phyloP scores from a whole-genome alignment of 345 rosid species.

The Dipteronia sinensis region DNA sequence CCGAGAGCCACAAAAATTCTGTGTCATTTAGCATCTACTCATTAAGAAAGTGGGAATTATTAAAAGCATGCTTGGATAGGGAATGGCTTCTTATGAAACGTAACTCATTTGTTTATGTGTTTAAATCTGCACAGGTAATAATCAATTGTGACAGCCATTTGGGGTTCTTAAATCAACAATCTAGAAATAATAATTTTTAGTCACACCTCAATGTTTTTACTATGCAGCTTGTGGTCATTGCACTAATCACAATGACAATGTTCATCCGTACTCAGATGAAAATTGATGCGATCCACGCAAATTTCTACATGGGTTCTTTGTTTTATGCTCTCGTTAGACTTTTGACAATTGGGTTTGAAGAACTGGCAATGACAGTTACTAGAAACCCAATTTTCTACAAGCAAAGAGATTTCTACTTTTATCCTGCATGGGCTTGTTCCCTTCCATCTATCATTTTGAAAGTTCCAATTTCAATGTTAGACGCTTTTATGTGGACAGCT shows the following conservation, averaged over 20 bases:
- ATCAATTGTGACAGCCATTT: too few species aligned
- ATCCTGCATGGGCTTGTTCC: slow-evolving; percentile 55
- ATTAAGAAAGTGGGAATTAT: slow-evolving; percentile 51
- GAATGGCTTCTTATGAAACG: slow-evolving; percentile 65
- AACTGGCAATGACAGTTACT: slow-evolving; percentile 40
- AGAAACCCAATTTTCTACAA: slow-evolving; percentile 51
- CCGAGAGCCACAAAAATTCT: slow-evolving; percentile 38
- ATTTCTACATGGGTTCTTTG: slow-evolving; percentile 41
- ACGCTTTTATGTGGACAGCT: slow-evolving; percentile 49
- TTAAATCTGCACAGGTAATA: slow-evolving; percentile 31
- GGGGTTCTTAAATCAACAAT: too few species aligned
- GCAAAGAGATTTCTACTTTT: slow-evolving; percentile 49
- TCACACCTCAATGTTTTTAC: too few species aligned
- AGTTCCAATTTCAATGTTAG: slow-evolving; percentile 51
- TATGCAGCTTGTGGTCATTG: slow-evolving; percentile 37
- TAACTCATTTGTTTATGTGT: slow-evolving; percentile 45
- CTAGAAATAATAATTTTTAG: too few species aligned
- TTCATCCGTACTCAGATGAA: slow-evolving; percentile 35
- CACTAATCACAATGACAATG: slow-evolving; percentile 39
- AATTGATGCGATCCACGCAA: slow-evolving; percentile 35
- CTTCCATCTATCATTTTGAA: slow-evolving; percentile 46
- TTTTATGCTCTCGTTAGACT: slow-evolving; percentile 45
- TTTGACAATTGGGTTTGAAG: slow-evolving; percentile 36
- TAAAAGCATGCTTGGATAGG: slow-evolving; percentile 63
- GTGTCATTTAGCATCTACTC: slow-evolving; percentile 51